phyloP scores from a whole-genome alignment of 179 eudicot genomes.

The Spergularia azorica region DNA sequence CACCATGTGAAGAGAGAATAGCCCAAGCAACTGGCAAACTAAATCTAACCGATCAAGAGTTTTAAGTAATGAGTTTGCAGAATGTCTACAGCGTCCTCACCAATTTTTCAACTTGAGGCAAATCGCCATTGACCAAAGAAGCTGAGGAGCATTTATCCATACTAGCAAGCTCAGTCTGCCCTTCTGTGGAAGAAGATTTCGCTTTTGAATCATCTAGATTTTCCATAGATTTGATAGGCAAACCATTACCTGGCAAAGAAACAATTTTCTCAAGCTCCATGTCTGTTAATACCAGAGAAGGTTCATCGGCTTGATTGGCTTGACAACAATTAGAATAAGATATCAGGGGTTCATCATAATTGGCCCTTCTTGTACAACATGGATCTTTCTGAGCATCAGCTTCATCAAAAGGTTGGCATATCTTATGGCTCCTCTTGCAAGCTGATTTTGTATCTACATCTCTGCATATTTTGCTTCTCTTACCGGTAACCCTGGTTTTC shows the following conservation, averaged over 20 bases:
- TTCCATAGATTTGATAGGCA: constrained; percentile 32
- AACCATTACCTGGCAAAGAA: constrained; percentile 22
- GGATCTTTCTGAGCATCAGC: constrained; percentile 20
- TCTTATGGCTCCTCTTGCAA: constrained; percentile 28
- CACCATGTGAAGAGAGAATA: not conserved
- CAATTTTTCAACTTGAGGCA: constrained; percentile 35
- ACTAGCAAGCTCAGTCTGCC: constrained; percentile 34
- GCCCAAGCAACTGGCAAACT: not conserved
- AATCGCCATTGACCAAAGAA: constrained; percentile 28
- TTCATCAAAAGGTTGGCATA: constrained; percentile 28
- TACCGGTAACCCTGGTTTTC: constrained; percentile 49
- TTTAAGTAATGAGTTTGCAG: not conserved
- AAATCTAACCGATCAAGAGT: not conserved
- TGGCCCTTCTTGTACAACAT: constrained; percentile 21
- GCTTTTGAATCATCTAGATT: constrained; percentile 32
- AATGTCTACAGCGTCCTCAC: constrained; percentile 44
- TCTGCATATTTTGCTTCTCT: constrained; percentile 61
- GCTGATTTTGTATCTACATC: constrained; percentile 22
- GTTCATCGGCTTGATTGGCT: constrained; percentile 27
- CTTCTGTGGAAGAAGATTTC: constrained; percentile 24
- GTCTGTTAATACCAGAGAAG: constrained; percentile 26
- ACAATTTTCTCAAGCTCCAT: constrained; percentile 32
- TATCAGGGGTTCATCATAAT: constrained; percentile 21
- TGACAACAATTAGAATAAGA: constrained; percentile 23
- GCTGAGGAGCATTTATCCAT: constrained; percentile 22